Evolutionary conservation across 208 protist genomes (phyloP).

Genomic region (Crithidia sp.): DNA sequence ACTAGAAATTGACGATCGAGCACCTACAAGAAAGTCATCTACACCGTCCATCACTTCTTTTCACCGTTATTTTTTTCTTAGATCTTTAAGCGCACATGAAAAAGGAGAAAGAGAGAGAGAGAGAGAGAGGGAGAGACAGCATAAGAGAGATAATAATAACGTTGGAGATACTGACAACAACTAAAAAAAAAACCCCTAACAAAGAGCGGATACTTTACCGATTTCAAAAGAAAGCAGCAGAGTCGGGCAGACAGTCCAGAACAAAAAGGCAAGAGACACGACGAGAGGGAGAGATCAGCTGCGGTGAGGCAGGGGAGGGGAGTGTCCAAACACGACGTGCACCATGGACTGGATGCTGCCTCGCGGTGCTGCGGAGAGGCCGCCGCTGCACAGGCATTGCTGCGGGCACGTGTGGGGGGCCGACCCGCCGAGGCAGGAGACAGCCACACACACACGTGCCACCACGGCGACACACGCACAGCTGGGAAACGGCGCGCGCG

Average conservation of each 20-base stretch:
- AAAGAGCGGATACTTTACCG: too few relatives aligned
- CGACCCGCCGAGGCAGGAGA: background rate
- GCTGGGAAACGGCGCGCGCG: too few relatives aligned
- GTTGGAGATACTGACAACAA: background rate
- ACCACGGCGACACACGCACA: constrained; percentile 26
- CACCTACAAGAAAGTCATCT: too few relatives aligned
- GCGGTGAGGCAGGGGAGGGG: constrained; percentile 26
- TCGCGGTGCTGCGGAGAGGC: constrained; percentile 33
- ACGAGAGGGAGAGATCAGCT: constrained; percentile 35
- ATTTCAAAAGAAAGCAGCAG: background rate
- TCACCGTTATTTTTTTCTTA: too few relatives aligned
- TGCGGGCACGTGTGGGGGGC: constrained; percentile 22
- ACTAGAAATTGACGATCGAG: too few relatives aligned
- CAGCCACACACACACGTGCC: constrained; percentile 18
- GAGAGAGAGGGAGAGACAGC: too few relatives aligned
- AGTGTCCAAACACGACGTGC: constrained; percentile 11
- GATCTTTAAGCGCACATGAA: too few relatives aligned
- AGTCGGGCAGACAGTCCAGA: background rate
- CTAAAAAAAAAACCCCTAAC: background rate
- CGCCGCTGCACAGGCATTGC: constrained; percentile 35
- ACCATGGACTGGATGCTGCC: background rate
- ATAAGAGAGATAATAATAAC: background rate
- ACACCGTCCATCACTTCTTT: too few relatives aligned
- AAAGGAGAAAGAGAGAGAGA: too few relatives aligned
- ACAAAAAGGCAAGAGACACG: background rate